Percentiles rank a stretch among this genome's conserved stretches.
phyloP scores from a whole-genome alignment of 2,329 filamentous ascomycete species.

The Fusarium aywerte region DNA sequence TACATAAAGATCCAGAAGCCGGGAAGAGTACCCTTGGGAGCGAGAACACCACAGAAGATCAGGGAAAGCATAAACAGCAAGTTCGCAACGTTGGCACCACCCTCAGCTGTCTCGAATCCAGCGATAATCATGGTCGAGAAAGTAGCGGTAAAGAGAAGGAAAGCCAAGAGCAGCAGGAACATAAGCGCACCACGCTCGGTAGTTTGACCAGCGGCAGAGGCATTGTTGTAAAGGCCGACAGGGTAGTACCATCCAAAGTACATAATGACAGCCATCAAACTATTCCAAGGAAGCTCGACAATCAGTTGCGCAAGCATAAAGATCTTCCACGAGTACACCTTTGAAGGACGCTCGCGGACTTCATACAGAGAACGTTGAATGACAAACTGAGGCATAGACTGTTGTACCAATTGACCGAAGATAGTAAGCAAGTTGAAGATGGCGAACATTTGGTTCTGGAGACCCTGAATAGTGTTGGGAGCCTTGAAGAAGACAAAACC shows the following conservation, averaged over 20 bases:
- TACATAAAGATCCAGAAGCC: constrained; percentile 66
- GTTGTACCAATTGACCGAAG: constrained; percentile 81
- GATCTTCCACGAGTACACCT: constrained; percentile 85
- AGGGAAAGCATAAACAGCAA: constrained; percentile 72
- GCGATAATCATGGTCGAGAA: constrained; percentile 83
- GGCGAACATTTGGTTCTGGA: constrained; percentile 88
- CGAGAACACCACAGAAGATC: constrained; percentile 48
- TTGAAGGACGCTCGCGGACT: constrained; percentile 84
- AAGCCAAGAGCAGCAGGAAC: constrained; percentile 79
- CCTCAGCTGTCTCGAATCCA: constrained; percentile 72
- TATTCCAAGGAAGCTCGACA: constrained; percentile 88
- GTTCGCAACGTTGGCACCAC: constrained; percentile 73
- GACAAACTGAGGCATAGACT: constrained; percentile 88
- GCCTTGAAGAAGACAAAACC: constrained; percentile 83
- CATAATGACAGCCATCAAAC: constrained; percentile 78
- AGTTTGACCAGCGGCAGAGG: constrained; percentile 68
- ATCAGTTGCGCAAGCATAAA: constrained; percentile 87
- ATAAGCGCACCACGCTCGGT: constrained; percentile 79
- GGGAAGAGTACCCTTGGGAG: constrained; percentile 61
- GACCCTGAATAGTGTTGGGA: constrained; percentile 76
- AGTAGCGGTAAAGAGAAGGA: constrained; percentile 83
- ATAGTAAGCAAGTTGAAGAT: constrained; percentile 87
- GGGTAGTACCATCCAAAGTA: constrained; percentile 89
- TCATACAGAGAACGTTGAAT: constrained; percentile 85
- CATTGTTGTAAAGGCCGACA: constrained; percentile 79